Base-by-base conservation (phyloP, 2,329 filamentous ascomycete species). In the Phoma sp. region DNA sequence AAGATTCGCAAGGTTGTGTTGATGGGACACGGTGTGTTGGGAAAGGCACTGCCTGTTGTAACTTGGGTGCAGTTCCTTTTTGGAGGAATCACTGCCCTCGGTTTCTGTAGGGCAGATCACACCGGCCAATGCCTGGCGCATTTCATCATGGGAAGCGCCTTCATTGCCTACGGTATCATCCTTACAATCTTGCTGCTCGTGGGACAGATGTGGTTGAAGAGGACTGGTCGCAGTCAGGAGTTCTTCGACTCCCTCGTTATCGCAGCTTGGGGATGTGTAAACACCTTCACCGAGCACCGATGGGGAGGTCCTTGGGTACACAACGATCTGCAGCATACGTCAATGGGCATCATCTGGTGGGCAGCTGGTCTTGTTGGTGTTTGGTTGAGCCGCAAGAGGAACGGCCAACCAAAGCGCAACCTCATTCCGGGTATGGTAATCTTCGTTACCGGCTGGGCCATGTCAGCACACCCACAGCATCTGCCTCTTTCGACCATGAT, bases 281-380 rank as follows among this genome's bases (percentile, higher is more conserved):
- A 98, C 76, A 98, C 95, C 7, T 98, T 99, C 66, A 99, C 95
- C 14, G 95, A 98, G 76, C 95, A 99, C 72, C 86, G 89, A 47
- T 99, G 95, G 95, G 95, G 95, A 49, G 82, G 82, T 1, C 83
- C 85, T 0, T 99, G 95, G 95, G 91, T 89, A 47, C 86, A 85
- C 75, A 98, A 97, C 70, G 95, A 99, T 74, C 86, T 96, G 78
- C 93, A 99, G 75, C 95, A 99, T 75, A 99, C 95, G 0, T 91
- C 90, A n/a, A 98, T 99, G 93, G 95, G 95, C n/a, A 86, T 99
- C 58, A 87, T 99, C 46, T 99, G 95, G 95, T 99, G 93, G 93
- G 90, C 87, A 66, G 93, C 95, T 7, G 95, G 95, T 23, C 79
- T 99, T 27, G 84, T 93, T 9, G 95, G 95, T 37, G 83, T 99